phyloP scores from a whole-genome alignment of 1,284 basidiomycete species.

The Moesziomyces parantarcticus region DNA sequence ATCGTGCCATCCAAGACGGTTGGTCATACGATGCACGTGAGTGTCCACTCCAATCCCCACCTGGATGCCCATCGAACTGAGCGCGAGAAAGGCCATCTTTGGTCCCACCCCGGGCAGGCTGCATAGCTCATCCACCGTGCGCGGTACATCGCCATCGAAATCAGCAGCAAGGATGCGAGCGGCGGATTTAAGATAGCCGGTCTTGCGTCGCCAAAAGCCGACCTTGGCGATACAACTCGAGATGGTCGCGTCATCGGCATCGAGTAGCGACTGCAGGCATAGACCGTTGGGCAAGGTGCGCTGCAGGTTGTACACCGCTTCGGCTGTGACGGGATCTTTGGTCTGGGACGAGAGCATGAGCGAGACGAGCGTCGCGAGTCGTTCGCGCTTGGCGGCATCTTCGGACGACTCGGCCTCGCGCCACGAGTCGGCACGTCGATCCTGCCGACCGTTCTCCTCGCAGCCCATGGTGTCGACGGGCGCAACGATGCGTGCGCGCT shows the following conservation, averaged over 20 bases:
- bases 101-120: constrained; percentile 66
- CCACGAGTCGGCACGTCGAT: constrained; percentile 50
- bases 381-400: constrained; percentile 73
- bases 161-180: constrained; percentile 47
- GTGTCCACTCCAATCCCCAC: constrained; percentile 96
- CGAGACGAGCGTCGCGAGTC: constrained; percentile 87
- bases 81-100: constrained; percentile 70
- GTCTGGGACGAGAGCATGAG: constrained; percentile 91
- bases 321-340: constrained; percentile 79
- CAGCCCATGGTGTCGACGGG: constrained; percentile 68
- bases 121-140: constrained; percentile 57
- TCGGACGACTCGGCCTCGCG: constrained; percentile 39
- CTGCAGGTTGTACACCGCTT: constrained; percentile 83
- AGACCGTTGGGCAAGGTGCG: constrained; percentile 79
- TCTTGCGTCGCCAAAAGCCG: constrained; percentile 91
- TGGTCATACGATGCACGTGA: constrained; percentile 94
- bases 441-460: constrained; percentile 59
- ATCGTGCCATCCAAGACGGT: constrained; percentile 89
- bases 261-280: constrained; percentile 78
- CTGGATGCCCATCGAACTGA: constrained; percentile 89
- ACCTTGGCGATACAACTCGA: constrained; percentile 85
- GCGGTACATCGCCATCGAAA: constrained; percentile 57
- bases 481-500: constrained; percentile 59
- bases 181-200: constrained; percentile 69
- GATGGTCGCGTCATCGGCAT: constrained; percentile 76